phyloP scores from a whole-genome alignment of 495 filamentous ascomycete genomes.

The Podospora sp. region DNA sequence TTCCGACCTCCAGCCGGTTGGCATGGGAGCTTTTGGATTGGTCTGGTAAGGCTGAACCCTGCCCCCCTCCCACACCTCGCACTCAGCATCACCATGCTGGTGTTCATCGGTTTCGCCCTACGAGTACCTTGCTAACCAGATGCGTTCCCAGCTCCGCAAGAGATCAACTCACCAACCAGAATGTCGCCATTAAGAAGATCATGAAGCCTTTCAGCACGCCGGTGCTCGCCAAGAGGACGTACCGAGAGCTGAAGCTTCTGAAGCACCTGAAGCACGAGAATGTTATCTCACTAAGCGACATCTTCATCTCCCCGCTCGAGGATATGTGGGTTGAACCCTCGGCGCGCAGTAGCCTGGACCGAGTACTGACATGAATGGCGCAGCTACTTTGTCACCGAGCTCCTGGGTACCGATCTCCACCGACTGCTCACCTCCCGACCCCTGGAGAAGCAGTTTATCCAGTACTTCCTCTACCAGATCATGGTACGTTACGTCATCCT shows the following conservation, averaged over 20 bases:
- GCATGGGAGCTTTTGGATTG: conserved; percentile 98
- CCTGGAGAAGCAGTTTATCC: conserved; percentile 98
- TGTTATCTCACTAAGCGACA: conserved; percentile 97
- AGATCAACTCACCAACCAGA: conserved; percentile 93
- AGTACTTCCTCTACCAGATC: conserved; percentile 99
- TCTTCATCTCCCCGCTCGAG: conserved; percentile 98
- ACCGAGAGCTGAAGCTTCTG: conserved; percentile 93
- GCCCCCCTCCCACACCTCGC: neutral
- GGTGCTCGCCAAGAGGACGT: conserved; percentile 94
- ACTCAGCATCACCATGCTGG: conserved; percentile 9
- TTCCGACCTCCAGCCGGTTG: conserved; percentile 95
- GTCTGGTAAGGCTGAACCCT: conserved; percentile 72
- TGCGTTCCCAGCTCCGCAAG: conserved; percentile 74
- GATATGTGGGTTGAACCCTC: conserved; percentile 72
- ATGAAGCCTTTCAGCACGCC: conserved; percentile 99
- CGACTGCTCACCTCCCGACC: conserved; percentile 92
- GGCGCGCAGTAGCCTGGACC: neutral
- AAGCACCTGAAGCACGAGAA: conserved; percentile 98
- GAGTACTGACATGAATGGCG: conserved; percentile 33
- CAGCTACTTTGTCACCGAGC: conserved; percentile 97
- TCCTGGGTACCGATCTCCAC: conserved; percentile 95
- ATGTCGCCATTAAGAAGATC: conserved; percentile 99
- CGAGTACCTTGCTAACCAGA: conserved; percentile 26
- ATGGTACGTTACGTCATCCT: conserved; percentile 61
- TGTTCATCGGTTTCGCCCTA: neutral